Evolutionary conservation across 2,329 filamentous ascomycete species (phyloP), one percentile per base, ranked within the genome.

Genomic region (Arthrinium phaeospermum): DNA sequence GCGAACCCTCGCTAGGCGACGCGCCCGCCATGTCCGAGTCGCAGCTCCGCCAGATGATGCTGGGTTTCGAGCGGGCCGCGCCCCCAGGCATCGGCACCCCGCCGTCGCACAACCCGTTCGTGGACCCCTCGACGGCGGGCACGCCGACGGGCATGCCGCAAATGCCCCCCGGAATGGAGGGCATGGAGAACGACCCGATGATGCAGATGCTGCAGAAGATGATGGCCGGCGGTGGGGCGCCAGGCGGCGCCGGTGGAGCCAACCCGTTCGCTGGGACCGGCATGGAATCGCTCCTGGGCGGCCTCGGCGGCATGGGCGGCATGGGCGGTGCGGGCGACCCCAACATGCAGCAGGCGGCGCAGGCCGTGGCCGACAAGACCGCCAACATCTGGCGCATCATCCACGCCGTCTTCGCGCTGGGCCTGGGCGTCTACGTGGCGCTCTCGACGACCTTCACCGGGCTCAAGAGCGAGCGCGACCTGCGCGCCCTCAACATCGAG

Each of bases 121-220:
- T 73, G 19, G 71, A 73, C 57, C 67, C 70, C 22, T 73, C 75
- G 6, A 70, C 69, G 1, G 77, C 74, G 7, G 76, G 74, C 34
- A 73, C 75, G 6, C 71, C 71, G 1, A 75, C 74, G 6, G 76
- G 74, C 37, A 74, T 73, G 45, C 57, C 73, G 72, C 77, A 71
- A 71, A 80, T 76, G 78, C 72, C 76, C 67, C 78, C 78, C 22
- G 80, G 80, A 24, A 79, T 80, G 70, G 83, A 78, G 53, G 81
- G 78, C 67, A 75, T 77, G 71, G 78, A 78, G 1, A 82, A 91
- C n/a, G 91, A 93, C 77, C 91, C 91, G 16, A 91, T 93, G 88
- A 87, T 93, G 86, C 88, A 90, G 81, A 92, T 95, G 89, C 87
- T 96, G 81, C 89, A 92, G 78, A 92, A 94, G 81, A 90, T 95